phyloP scores from a whole-genome alignment of 768 basidiomycete species.

The Polyporus arcularius region DNA sequence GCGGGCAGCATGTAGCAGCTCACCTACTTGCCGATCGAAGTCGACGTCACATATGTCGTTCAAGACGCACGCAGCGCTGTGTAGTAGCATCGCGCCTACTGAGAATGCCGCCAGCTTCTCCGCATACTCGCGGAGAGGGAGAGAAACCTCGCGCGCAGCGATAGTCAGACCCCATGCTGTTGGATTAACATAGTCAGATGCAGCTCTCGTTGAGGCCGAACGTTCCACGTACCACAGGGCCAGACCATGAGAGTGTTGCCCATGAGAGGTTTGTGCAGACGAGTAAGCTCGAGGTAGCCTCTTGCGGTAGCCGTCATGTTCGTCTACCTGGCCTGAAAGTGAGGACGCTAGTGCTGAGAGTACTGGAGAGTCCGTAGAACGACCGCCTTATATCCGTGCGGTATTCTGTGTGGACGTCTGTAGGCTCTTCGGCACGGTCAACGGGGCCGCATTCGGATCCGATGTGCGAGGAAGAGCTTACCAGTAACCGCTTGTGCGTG shows the following conservation, averaged over 20 bases:
- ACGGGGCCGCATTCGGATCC: no score
- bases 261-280: slow-evolving; percentile 24
- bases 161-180: slow-evolving; percentile 28
- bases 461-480: no score
- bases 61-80: slow-evolving; percentile 25
- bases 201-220: no score
- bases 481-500: no score
- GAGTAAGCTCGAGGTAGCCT: slow-evolving; percentile 23
- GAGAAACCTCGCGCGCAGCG: slow-evolving; percentile 16
- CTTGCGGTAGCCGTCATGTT: not conserved
- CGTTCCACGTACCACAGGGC: slow-evolving; percentile 23
- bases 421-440: no score
- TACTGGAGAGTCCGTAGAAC: no score
- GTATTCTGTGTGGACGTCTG: no score
- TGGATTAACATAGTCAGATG: not conserved
- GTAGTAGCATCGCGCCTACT: slow-evolving; percentile 24
- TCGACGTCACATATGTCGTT: slow-evolving; percentile 30
- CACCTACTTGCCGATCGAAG: slow-evolving; percentile 40
- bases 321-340: not conserved
- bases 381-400: no score
- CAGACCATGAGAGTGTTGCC: slow-evolving; percentile 28
- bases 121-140: slow-evolving; percentile 11
- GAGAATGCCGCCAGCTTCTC: slow-evolving; percentile 14
- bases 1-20: not conserved
- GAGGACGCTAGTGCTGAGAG: no score